These are phyloP conservation scores for Guillardia theta DNA, from an alignment of 78 protist species.

Conservation along the genomic window DNA sequence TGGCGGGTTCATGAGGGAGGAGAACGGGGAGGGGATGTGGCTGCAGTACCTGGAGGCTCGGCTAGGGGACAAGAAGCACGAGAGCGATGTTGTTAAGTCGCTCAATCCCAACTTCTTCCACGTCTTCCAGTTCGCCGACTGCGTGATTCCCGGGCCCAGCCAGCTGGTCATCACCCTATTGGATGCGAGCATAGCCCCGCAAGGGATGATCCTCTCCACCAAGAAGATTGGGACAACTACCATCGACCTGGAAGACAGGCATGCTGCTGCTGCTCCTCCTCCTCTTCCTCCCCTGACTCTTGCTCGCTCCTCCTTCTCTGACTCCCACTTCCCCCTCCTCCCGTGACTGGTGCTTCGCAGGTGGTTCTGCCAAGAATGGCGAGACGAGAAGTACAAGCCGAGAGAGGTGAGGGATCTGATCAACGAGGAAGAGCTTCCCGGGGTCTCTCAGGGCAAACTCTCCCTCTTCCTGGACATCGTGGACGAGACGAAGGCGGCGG, in stretches of 20 bases:
- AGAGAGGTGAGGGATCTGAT: not conserved
- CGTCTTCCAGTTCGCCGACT: not conserved
- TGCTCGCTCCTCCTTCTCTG: not conserved
- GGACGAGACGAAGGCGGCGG: not conserved
- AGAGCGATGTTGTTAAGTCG: not conserved
- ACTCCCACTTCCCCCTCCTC: not conserved
- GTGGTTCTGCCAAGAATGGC: constrained; percentile 15
- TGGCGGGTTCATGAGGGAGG: not conserved
- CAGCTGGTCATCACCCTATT: not conserved
- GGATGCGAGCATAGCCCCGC: not conserved
- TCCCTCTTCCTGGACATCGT: not conserved
- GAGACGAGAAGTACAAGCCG: not conserved
- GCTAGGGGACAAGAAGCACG: not conserved
- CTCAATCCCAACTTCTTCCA: constrained; percentile 6
- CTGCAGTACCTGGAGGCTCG: not conserved
- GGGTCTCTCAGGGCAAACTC: constrained; percentile 29
- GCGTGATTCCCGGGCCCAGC: not conserved
- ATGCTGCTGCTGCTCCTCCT: not conserved
- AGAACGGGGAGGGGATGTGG: not conserved
- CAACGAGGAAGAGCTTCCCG: not conserved
- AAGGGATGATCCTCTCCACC: not conserved
- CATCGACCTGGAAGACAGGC: not conserved
- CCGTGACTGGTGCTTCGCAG: not conserved
- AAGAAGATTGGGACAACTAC: not conserved
- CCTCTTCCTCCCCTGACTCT: not conserved